These are phyloP conservation scores for Fomitiporia mediterranea DNA, from an alignment of 1,284 basidiomycete genomes.

Conservation along the genomic window DNA sequence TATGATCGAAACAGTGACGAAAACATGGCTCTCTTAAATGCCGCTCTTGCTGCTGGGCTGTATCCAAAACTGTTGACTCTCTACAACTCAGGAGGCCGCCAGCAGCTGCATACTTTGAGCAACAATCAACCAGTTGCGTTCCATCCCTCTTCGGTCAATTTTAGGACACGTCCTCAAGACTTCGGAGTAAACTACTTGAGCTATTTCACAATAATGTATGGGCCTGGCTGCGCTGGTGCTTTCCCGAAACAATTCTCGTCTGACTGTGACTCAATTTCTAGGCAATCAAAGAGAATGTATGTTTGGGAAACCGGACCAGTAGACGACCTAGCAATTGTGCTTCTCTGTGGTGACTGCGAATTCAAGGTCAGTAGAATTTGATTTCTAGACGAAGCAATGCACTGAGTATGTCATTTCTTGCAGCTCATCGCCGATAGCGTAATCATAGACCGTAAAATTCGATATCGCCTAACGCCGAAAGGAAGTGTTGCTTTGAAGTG, in stretches of 20 bases:
- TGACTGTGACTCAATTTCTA: conserved; percentile 28
- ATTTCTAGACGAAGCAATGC: too few species aligned
- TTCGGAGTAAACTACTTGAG: conserved; percentile 73
- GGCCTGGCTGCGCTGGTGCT: conserved; percentile 28
- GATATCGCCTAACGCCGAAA: conserved; percentile 68
- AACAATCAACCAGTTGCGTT: conserved; percentile 84
- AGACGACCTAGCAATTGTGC: conserved; percentile 77
- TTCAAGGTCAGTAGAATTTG: conserved; percentile 63
- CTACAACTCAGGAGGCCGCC: conserved; percentile 44
- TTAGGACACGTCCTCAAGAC: conserved; percentile 59
- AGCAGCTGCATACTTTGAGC: conserved; percentile 75
- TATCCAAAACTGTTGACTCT: conserved; percentile 88
- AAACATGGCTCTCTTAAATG: conserved; percentile 67
- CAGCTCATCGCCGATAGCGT: conserved; percentile 71
- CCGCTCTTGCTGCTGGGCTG: conserved; percentile 82
- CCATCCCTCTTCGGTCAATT: conserved; percentile 93
- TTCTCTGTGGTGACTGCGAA: conserved; percentile 91
- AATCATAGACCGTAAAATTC: conserved; percentile 85
- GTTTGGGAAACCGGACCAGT: conserved; percentile 96
- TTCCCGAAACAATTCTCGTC: conserved; percentile 18
- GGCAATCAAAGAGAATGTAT: conserved; percentile 91
- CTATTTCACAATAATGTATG: conserved; percentile 91
- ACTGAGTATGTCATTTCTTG: not conserved
- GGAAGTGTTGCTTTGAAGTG: conserved; percentile 77
- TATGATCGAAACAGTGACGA: conserved; percentile 66